Evolutionary conservation across 345 rosid genomes (phyloP).

Genomic region (Theobroma cacao): DNA sequence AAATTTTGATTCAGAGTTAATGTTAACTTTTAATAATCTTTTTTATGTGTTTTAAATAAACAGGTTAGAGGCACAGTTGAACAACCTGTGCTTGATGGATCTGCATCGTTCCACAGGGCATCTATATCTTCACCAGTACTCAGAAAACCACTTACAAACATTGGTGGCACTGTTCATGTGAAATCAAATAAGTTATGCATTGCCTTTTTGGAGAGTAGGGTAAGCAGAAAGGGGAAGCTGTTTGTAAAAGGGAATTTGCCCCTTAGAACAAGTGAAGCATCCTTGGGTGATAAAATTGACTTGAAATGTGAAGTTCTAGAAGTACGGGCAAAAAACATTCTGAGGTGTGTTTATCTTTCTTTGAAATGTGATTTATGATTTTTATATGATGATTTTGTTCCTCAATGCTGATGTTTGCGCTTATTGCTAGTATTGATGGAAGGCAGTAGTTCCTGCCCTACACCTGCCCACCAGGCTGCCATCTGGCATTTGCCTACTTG

Average conservation of each 20-base stretch:
- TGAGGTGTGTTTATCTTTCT: slow-evolving; percentile 49
- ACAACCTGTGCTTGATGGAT: slow-evolving; percentile 84
- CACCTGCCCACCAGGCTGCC: background rate
- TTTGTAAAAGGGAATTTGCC: slow-evolving; percentile 85
- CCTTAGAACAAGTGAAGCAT: slow-evolving; percentile 77
- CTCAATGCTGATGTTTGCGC: background rate
- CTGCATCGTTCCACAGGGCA: slow-evolving; percentile 90
- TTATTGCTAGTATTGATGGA: background rate
- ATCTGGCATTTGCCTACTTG: background rate
- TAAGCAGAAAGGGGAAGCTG: slow-evolving; percentile 88
- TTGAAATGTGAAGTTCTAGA: slow-evolving; percentile 96
- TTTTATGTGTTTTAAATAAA: slow-evolving; percentile 22
- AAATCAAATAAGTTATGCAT: slow-evolving; percentile 87
- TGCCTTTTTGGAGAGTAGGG: slow-evolving; percentile 77
- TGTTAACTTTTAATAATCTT: background rate
- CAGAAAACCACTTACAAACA: slow-evolving; percentile 83
- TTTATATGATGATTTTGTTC: background rate
- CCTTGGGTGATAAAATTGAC: slow-evolving; percentile 69
- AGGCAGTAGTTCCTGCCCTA: background rate
- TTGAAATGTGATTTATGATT: background rate
- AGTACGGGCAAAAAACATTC: slow-evolving; percentile 86
- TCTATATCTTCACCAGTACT: slow-evolving; percentile 89
- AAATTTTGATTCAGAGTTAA: background rate
- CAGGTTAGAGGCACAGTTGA: slow-evolving; percentile 98
- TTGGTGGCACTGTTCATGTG: slow-evolving; percentile 82